phyloP scores from a whole-genome alignment of 2,329 filamentous ascomycete species.

The Hymenoscyphus scutula region DNA sequence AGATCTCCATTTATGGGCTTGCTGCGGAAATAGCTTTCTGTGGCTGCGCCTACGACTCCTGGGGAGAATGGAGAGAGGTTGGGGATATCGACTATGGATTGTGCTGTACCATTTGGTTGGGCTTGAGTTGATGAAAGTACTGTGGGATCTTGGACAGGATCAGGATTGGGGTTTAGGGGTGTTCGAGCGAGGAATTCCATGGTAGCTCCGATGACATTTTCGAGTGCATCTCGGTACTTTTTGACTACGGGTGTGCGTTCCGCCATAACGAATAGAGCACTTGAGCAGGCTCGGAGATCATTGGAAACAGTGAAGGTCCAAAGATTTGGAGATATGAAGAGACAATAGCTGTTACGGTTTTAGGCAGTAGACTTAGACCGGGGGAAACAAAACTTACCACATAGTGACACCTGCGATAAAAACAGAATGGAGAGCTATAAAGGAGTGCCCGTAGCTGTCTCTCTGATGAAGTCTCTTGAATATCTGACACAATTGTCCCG shows the following conservation, averaged over 20 bases:
- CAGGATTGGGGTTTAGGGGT: constrained; percentile 7
- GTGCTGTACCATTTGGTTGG: constrained; percentile 5
- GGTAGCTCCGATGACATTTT: constrained; percentile 41
- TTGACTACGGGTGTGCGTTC: constrained; percentile 45
- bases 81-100: not conserved
- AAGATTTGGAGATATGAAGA: constrained; percentile 29
- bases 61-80: constrained; percentile 18
- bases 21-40: constrained; percentile 23
- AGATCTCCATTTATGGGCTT: constrained; percentile 9
- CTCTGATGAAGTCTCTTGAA: constrained; percentile 44
- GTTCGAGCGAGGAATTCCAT: constrained; percentile 38
- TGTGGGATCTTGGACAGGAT: not conserved
- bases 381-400: constrained; percentile 19
- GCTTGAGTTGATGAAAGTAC: constrained; percentile 5
- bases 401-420: constrained; percentile 45
- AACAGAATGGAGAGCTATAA: constrained; percentile 44
- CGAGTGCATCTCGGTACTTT: constrained; percentile 44
- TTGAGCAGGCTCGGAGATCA: constrained; percentile 40
- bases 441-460: constrained; percentile 42
- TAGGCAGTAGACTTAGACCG: not conserved
- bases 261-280: constrained; percentile 46
- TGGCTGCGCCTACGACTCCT: constrained; percentile 11
- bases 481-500: constrained; percentile 43
- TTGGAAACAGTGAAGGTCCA: constrained; percentile 32
- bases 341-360: constrained; percentile 23